Percentiles rank a stretch among this genome's conserved stretches.
phyloP scores from a whole-genome alignment of 2,329 filamentous ascomycete species.

The Stachybotrys chartarum region DNA sequence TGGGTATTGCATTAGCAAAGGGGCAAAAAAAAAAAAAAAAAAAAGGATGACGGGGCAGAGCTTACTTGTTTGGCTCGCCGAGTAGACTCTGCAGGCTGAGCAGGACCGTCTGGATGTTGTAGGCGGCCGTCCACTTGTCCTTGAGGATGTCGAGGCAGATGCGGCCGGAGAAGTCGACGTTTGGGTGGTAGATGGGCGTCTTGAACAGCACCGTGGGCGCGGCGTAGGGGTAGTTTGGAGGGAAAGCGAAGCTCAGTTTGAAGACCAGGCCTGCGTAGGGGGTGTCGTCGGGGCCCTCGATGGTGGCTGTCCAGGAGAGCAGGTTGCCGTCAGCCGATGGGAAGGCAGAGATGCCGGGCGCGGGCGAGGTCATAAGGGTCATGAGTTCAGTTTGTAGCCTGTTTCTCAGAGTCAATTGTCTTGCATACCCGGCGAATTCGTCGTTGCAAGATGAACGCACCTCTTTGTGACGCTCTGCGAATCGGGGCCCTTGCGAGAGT shows the following conservation, averaged over 20 bases:
- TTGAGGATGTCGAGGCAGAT: constrained; percentile 98
- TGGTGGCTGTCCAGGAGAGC: constrained; percentile 88
- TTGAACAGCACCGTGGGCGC: constrained; percentile 92
- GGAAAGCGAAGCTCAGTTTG: constrained; percentile 89
- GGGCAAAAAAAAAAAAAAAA: not conserved
- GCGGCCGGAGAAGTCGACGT: constrained; percentile 92
- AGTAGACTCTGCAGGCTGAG: constrained; percentile 91
- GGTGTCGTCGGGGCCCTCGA: constrained; percentile 83
- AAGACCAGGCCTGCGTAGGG: constrained; percentile 83
- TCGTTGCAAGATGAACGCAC: constrained; percentile 30
- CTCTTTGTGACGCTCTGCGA: constrained; percentile 72
- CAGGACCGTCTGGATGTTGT: constrained; percentile 91
- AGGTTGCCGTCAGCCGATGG: constrained; percentile 85
- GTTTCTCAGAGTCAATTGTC: constrained; percentile 6
- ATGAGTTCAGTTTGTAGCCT: constrained; percentile 97
- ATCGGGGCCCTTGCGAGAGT: constrained; percentile 52
- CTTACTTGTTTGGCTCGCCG: constrained; percentile 97
- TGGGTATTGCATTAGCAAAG: constrained; percentile 29
- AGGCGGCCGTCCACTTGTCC: constrained; percentile 97
- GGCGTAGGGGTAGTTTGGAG: constrained; percentile 85
- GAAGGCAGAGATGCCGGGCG: constrained; percentile 91
- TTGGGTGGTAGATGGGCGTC: constrained; percentile 98
- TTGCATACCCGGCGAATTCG: not conserved
- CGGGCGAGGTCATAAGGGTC: constrained; percentile 94
- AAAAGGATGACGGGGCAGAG: not conserved